phyloP scores from a whole-genome alignment of 441 rosid species.

The Pelargonium citronellum region DNA sequence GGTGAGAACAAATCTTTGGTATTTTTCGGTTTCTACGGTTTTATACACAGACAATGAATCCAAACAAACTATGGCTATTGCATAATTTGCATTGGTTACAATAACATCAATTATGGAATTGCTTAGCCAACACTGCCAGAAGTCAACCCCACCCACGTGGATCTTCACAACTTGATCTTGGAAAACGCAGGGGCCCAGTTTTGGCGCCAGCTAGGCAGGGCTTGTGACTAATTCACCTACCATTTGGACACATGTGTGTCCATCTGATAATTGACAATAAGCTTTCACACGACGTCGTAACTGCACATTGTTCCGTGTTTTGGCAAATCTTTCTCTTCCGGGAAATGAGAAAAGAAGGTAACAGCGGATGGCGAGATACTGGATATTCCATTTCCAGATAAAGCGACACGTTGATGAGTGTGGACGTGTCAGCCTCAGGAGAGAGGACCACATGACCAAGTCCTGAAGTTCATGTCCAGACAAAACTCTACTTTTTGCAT shows the following conservation, averaged over 20 bases:
- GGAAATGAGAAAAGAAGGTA: too few relatives aligned
- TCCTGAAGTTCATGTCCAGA: constrained; percentile 23
- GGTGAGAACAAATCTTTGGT: too few relatives aligned
- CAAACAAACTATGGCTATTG: too few relatives aligned
- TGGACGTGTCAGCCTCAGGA: constrained; percentile 24
- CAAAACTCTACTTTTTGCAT: constrained; percentile 32
- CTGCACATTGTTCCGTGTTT: too few relatives aligned
- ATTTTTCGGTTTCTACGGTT: too few relatives aligned
- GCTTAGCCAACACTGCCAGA: too few relatives aligned
- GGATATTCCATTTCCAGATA: neutral
- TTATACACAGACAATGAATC: too few relatives aligned
- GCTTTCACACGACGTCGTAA: too few relatives aligned
- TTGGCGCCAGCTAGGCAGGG: neutral
- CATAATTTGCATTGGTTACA: too few relatives aligned
- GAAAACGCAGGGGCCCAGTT: neutral
- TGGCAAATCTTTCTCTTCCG: too few relatives aligned
- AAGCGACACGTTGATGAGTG: constrained; percentile 23
- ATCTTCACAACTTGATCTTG: neutral
- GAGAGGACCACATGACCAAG: constrained; percentile 25
- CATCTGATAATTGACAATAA: neutral
- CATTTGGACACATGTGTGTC: neutral
- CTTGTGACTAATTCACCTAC: neutral
- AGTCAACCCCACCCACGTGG: neutral
- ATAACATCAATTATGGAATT: too few relatives aligned
- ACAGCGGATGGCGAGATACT: too few relatives aligned